Evolutionary conservation across 495 filamentous ascomycete genomes (phyloP).

Genomic region (Aspergillus diversus): DNA sequence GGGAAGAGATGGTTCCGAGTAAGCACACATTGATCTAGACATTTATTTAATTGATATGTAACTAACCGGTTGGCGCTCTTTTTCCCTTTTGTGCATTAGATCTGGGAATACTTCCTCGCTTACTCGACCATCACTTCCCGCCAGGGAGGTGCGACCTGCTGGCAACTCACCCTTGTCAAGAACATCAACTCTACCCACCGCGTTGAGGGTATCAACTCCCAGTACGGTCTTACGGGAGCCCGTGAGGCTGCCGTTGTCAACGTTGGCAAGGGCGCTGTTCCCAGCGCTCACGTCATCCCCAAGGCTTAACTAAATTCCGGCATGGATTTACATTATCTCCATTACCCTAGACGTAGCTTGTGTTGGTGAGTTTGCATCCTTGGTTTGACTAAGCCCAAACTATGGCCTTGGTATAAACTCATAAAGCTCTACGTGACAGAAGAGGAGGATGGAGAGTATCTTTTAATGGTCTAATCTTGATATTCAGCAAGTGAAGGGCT

Average conservation of each 20-base stretch:
- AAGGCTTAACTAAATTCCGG: constrained; percentile 30
- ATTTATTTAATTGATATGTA: neutral
- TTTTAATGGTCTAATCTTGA: neutral
- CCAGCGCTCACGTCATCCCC: constrained; percentile 44
- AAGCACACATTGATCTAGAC: constrained; percentile 44
- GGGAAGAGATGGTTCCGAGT: constrained; percentile 95
- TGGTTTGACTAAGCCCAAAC: neutral
- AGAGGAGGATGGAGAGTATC: constrained; percentile 4
- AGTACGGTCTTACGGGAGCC: constrained; percentile 78
- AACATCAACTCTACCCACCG: constrained; percentile 97
- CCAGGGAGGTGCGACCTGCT: constrained; percentile 93
- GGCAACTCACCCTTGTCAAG: constrained; percentile 94
- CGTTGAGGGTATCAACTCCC: constrained; percentile 78
- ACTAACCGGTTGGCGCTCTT: constrained; percentile 14
- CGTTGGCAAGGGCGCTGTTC: constrained; percentile 42
- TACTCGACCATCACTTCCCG: constrained; percentile 90
- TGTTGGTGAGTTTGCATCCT: neutral
- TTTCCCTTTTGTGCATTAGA: constrained; percentile 53
- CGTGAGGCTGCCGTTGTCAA: constrained; percentile 46
- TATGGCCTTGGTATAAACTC: neutral
- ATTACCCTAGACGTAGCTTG: neutral
- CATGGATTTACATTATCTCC: neutral
- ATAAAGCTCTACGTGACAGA: neutral
- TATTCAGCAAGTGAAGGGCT: neutral
- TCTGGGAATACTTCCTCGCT: constrained; percentile 99